These are phyloP conservation scores for Xerocomus minutiporus DNA, from an alignment of 1,284 basidiomycete species.

Conservation along the genomic window DNA sequence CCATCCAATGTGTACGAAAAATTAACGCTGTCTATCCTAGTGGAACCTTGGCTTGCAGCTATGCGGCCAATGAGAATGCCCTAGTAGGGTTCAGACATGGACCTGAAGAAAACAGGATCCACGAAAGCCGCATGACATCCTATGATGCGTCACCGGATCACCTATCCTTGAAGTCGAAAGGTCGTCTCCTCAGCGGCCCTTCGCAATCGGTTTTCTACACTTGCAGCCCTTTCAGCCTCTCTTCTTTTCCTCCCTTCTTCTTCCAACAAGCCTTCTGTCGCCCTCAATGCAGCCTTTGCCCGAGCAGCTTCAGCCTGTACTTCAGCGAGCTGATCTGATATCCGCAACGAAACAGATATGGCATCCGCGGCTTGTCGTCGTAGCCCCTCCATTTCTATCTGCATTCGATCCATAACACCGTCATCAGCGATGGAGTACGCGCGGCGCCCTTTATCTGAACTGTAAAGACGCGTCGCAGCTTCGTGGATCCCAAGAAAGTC, in stretches of 20 bases:
- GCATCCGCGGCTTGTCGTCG: conserved; percentile 64
- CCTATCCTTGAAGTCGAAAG: conserved; percentile 17
- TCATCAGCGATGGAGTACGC: conserved; percentile 32
- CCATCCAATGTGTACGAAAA: too few relatives aligned
- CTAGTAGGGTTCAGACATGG: not conserved
- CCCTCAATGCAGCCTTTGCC: conserved; percentile 47
- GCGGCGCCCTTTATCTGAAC: conserved; percentile 19
- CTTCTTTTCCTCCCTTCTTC: conserved; percentile 53
- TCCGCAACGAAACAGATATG: conserved; percentile 51
- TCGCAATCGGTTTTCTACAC: conserved; percentile 49
- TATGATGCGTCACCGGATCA: not conserved
- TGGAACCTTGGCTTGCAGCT: not conserved
- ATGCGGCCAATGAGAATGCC: too few relatives aligned
- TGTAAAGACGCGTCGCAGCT: conserved; percentile 26
- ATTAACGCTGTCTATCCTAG: conserved; percentile 10
- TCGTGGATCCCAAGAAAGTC: conserved; percentile 31
- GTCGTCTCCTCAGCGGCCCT: conserved; percentile 46
- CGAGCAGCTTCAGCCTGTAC: conserved; percentile 56
- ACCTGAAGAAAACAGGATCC: not conserved
- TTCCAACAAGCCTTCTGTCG: conserved; percentile 53
- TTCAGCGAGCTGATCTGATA: conserved; percentile 62
- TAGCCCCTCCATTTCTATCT: conserved; percentile 56
- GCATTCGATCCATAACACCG: conserved; percentile 50
- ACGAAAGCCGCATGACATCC: not conserved
- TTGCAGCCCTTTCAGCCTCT: conserved; percentile 51